These are phyloP conservation scores for Chlorophyllum brunneum DNA, from an alignment of 768 basidiomycete genomes.

Conservation along the genomic window DNA sequence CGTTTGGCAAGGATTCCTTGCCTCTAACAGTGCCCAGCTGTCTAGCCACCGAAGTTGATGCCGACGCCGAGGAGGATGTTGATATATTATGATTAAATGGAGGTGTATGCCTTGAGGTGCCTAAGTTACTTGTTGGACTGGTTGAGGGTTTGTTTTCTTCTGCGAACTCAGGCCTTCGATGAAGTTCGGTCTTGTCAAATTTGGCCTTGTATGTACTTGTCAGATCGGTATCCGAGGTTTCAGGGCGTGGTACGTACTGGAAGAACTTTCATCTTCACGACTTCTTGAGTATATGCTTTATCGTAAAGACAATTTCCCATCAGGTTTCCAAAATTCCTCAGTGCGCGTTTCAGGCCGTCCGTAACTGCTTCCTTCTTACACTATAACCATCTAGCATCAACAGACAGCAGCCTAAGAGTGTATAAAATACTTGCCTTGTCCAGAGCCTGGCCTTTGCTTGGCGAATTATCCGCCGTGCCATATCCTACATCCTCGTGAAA, in stretches of 20 bases:
- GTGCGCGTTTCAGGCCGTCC: conserved; percentile 86
- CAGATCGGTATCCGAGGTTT: not conserved
- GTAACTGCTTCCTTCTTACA: conserved; percentile 99
- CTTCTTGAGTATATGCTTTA: conserved; percentile 79
- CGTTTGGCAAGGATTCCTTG: not conserved
- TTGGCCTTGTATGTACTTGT: conserved; percentile 42
- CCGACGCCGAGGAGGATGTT: not conserved
- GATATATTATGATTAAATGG: conserved; percentile 2
- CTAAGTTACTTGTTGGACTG: conserved; percentile 10
- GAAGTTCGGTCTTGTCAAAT: conserved; percentile 61
- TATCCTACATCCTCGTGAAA: conserved; percentile 95
- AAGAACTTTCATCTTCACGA: conserved; percentile 82
- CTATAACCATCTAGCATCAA: conserved; percentile 38
- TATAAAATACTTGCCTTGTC: conserved; percentile 77
- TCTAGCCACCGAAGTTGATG: not conserved
- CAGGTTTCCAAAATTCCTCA: conserved; percentile 91
- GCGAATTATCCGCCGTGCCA: conserved; percentile 81
- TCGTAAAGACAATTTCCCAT: conserved; percentile 98
- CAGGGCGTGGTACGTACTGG: conserved; percentile 51
- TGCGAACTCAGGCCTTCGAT: conserved; percentile 69
- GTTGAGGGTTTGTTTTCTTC: conserved; percentile 32
- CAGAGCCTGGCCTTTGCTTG: conserved; percentile 78
- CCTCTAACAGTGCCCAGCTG: not conserved
- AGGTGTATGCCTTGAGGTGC: not conserved
- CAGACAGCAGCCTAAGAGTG: too few relatives aligned